A percentile compares a stretch with the other conserved stretches of the same genome.
These are phyloP conservation scores for Lentinula novae-zelandiae DNA, from an alignment of 1,284 basidiomycete species.

Conservation along the genomic window DNA sequence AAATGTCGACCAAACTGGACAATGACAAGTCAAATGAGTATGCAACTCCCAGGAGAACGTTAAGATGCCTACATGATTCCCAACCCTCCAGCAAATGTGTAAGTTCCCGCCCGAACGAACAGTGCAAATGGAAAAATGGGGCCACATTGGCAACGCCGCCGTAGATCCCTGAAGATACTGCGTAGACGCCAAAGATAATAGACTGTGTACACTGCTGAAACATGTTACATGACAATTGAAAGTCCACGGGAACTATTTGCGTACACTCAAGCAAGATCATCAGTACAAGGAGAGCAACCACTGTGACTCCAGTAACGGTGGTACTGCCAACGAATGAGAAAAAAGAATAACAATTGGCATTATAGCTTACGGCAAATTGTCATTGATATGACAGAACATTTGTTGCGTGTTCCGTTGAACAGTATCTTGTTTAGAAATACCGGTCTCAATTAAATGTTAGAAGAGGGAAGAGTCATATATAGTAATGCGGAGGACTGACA, in stretches of 20 bases:
- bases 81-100: conserved; percentile 2
- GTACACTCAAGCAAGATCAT: conserved; percentile 6
- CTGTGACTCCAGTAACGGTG: conserved; percentile 3
- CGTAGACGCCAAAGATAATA: conserved; percentile 4
- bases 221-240: background rate
- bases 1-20: background rate
- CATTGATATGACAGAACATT: conserved; percentile 10
- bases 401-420: conserved; percentile 1
- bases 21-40: background rate
- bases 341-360: background rate
- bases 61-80: background rate
- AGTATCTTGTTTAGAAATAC: background rate
- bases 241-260: background rate
- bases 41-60: background rate
- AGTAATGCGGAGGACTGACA: background rate
- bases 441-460: conserved; percentile 1
- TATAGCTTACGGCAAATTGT: conserved; percentile 2
- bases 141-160: background rate
- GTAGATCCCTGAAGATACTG: background rate
- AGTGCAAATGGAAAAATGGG: background rate
- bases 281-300: background rate
- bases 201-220: background rate
- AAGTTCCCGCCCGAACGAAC: conserved; percentile 4
- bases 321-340: background rate
- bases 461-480: background rate